Evolutionary conservation across 1,284 basidiomycete species (phyloP).

Genomic region (Clitocybe nebularis): DNA sequence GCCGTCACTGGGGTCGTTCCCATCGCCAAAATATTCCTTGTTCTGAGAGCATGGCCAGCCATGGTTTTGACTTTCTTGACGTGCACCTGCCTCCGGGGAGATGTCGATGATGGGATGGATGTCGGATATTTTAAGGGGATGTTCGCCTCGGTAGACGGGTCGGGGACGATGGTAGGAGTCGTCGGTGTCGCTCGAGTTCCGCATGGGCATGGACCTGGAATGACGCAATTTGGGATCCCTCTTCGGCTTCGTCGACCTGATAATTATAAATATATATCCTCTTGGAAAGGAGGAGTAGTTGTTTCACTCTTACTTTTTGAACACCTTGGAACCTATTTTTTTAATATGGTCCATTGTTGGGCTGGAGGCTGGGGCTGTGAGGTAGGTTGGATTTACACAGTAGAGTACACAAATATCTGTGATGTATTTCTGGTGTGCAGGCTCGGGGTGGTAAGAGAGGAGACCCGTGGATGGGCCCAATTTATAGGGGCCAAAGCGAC

Average conservation of each 20-base stretch:
- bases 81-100: conserved; percentile 7
- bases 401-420: no score
- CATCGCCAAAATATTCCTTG: neutral
- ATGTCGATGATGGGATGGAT: conserved; percentile 18
- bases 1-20: neutral
- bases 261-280: neutral
- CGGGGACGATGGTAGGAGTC: conserved; percentile 11
- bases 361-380: neutral
- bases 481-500: conserved; percentile 9
- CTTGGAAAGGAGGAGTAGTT: neutral
- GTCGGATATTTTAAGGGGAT: conserved; percentile 11
- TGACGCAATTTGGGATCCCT: conserved; percentile 13
- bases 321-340: conserved; percentile 16
- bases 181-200: conserved; percentile 15
- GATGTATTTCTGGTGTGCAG: no score
- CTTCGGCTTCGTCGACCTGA: conserved; percentile 5
- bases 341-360: conserved; percentile 17
- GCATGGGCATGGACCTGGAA: conserved; percentile 17
- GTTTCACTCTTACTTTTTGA: conserved; percentile 13
- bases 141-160: conserved; percentile 12
- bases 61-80: conserved; percentile 10
- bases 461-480: neutral
- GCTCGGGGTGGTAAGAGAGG: neutral
- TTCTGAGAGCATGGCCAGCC: conserved; percentile 10
- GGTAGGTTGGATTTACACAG: neutral